Evolutionary conservation across 257 asterid genomes (phyloP), one percentile per base, ranked within the genome.

Genomic region (Solanum acaule): DNA sequence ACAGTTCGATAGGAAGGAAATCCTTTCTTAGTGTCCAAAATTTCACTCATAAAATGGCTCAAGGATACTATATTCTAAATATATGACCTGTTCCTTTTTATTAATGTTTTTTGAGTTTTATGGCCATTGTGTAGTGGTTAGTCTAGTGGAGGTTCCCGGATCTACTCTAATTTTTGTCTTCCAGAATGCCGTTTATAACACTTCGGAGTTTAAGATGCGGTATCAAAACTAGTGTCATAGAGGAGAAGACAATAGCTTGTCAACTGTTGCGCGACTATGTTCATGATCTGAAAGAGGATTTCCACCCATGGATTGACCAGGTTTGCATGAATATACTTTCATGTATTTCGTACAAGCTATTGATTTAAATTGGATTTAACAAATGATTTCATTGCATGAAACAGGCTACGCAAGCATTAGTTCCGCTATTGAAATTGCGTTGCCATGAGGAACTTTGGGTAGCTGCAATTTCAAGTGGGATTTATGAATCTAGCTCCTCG

Each of bases 241-340:
- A 97, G 93, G 99, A 97, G 86, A 97, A 97, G 90, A 98, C 99
- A 90, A 97, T 98, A 44, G 99, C 99, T 77, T 97, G 99, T 91
- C 95, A 95, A 92, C 95, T 97, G 99, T 90, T 97, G 25, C 94
- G 99, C 81, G 93, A 98, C 93, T 97, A 96, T 91, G 99, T 98
- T n/a, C 98, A 97, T 91, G 99, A 97, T 93, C 86, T 97, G 91
- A 96, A 96, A 89, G 99, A 97, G 89, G 99, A 98, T 89, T 97
- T 96, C 92, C 96, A 90, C 91, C 99, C 99, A 10, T 97, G 99
- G 99, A 96, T 96, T 49, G 99, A 97, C 92, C 99, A 97, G 98
- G 99, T 97, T 89, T 84, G 95, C 91, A 37, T 88, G 65, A 73
- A 87, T 91, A 61, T 22, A 56, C 11, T 70, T 46, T 15, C 25